These are phyloP conservation scores for Colletotrichum euphorbiae DNA, from an alignment of 2,329 filamentous ascomycete genomes.

Conservation along the genomic window DNA sequence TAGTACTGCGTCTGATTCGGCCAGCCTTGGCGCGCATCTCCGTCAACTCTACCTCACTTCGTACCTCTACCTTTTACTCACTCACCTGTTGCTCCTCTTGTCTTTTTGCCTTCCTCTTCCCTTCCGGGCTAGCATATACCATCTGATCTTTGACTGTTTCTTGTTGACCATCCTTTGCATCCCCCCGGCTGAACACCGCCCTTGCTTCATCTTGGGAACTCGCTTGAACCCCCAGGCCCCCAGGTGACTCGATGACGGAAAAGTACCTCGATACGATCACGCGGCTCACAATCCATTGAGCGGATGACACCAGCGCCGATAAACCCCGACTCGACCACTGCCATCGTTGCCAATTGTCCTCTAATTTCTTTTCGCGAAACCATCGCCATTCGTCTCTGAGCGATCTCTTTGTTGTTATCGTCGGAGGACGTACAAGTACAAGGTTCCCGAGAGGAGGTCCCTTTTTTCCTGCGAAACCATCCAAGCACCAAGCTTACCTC, in stretches of 20 bases:
- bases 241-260: slow-evolving; percentile 40
- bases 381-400: not conserved
- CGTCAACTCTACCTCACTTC: slow-evolving; percentile 5
- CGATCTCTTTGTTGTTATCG: not conserved
- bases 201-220: slow-evolving; percentile 9
- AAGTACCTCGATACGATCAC: slow-evolving; percentile 34
- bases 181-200: slow-evolving; percentile 8
- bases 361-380: not conserved
- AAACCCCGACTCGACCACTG: slow-evolving; percentile 23
- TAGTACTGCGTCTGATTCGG: not conserved
- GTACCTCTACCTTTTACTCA: not conserved
- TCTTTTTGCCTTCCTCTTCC: slow-evolving; percentile 7
- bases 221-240: slow-evolving; percentile 9
- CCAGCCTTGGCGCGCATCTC: not conserved
- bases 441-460: slow-evolving; percentile 1
- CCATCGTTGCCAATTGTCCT: not conserved
- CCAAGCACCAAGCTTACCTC: slow-evolving; percentile 7
- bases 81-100: not conserved
- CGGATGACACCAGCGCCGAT: slow-evolving; percentile 32
- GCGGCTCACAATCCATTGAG: slow-evolving; percentile 35
- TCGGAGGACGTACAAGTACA: not conserved
- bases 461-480: not conserved
- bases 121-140: slow-evolving; percentile 25
- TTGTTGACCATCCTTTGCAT: slow-evolving; percentile 7
- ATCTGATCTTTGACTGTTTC: slow-evolving; percentile 34